Base-by-base conservation (phyloP, 2,329 filamentous ascomycete genomes). In the Ustulina deusta region DNA sequence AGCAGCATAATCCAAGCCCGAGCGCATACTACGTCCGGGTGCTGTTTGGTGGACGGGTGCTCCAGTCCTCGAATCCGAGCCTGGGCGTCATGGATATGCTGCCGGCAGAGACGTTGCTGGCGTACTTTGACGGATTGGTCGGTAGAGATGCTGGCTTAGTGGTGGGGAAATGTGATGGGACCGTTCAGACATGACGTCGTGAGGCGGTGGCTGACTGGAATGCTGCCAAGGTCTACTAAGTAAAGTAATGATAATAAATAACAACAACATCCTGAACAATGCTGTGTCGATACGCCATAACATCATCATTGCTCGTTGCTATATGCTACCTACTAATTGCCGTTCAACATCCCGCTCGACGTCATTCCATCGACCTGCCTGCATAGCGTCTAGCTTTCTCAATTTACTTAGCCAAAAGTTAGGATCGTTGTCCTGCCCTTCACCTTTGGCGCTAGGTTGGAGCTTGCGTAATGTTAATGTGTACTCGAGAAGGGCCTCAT, bases 401-500 rank as follows among this genome's bases (percentile, higher is more conserved):
- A 97, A 78, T 76, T 88, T 87, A 17, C 80, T 81, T 36, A 97
- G 79, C 92, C 90, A 93, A 51, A 71, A 75, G 54, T 78, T 74
- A 48, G 90, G 78, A 57, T 87, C 83, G 15, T 66, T 59, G 9
- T 74, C 74, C 66, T 80, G 79, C 70, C 87, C 83, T 6, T 81
- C 76, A 1, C 69, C 65, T 10, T 72, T 71, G 82, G 78, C 2
- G 78, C 81, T 74, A 79, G 81, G 79, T 73, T 85, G 85, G 68
- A 92, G 75, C n/a, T 79, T 78, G 63, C 83, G 84, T n/a, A 91
- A 79, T 36, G 83, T 81, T 34, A 90, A 76, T 0, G 90, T 90
- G 75, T 93, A 94, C 69, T 93, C 89, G 27, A 98, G 85, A 58
- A 98, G 83, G 5, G 91, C 91, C 79, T 97, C 93, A 76, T 97